phyloP scores from a whole-genome alignment of 805 yeast species.

The Hanseniaspora pseudoguilliermondii region DNA sequence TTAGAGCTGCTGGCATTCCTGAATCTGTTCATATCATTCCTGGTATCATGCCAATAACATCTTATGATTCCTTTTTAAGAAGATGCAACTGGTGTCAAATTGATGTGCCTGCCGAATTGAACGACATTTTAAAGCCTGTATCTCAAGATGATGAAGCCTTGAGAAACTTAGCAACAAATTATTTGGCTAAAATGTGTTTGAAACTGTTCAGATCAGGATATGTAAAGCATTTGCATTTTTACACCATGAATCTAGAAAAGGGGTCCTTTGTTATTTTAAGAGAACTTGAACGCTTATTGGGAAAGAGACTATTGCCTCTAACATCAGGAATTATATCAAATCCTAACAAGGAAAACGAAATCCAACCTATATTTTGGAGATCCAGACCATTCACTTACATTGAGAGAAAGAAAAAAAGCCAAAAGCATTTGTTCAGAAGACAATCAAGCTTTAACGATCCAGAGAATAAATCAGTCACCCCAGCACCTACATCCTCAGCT shows the following conservation, averaged over 20 bases:
- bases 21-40: constrained; percentile 74
- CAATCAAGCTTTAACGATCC: not conserved
- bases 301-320: constrained; percentile 4
- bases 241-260: constrained; percentile 94
- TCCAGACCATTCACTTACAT: constrained; percentile 83
- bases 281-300: constrained; percentile 33
- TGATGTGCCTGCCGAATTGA: constrained; percentile 59
- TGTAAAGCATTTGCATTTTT: constrained; percentile 81
- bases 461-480: not conserved
- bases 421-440: not conserved
- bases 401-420: constrained; percentile 73
- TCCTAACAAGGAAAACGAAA: constrained; percentile 62
- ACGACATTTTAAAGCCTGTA: constrained; percentile 59
- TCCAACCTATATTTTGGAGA: constrained; percentile 92
- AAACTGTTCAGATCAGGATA: constrained; percentile 55
- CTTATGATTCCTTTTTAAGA: constrained; percentile 82
- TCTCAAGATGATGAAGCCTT: constrained; percentile 85
- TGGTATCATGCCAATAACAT: constrained; percentile 97
- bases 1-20: constrained; percentile 55
- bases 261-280: constrained; percentile 82
- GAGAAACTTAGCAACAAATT: constrained; percentile 69
- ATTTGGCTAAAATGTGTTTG: constrained; percentile 73
- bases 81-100: constrained; percentile 92
- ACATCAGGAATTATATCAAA: constrained; percentile 2
- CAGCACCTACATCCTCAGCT: not conserved